Conservation (phyloP, 768 basidiomycete species). For the Lentinus tigrinus region DNA sequence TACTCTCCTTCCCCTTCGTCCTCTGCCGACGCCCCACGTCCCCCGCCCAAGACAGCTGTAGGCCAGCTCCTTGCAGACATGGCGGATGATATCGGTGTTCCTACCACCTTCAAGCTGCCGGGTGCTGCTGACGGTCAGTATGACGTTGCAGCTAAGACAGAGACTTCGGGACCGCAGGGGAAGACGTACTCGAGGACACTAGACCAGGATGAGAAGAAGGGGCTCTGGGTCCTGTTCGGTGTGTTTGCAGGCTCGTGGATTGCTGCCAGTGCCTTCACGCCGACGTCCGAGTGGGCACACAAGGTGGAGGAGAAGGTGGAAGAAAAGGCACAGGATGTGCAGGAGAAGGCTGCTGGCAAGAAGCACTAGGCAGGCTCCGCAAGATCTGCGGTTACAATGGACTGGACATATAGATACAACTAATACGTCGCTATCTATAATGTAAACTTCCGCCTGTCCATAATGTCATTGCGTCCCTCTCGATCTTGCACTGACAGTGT, state of each 20-base stretch:
- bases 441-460: slow-evolving; percentile 2
- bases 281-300: slow-evolving; percentile 22
- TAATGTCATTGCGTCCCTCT: neutral
- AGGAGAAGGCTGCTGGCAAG: slow-evolving; percentile 9
- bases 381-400: neutral
- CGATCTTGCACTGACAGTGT: neutral
- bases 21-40: slow-evolving; percentile 2
- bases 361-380: slow-evolving; percentile 1
- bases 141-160: slow-evolving; percentile 24
- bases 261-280: slow-evolving; percentile 34
- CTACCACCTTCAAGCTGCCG: slow-evolving; percentile 29
- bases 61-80: slow-evolving; percentile 35
- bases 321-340: slow-evolving; percentile 7
- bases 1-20: slow-evolving; percentile 21
- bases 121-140: slow-evolving; percentile 11
- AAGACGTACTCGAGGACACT: slow-evolving; percentile 32
- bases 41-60: slow-evolving; percentile 3
- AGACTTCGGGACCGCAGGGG: slow-evolving; percentile 20
- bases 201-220: slow-evolving; percentile 44
- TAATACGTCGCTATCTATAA: slow-evolving; percentile 11
- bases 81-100: slow-evolving; percentile 37
- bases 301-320: slow-evolving; percentile 8
- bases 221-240: slow-evolving; percentile 48
- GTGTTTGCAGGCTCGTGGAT: slow-evolving; percentile 50
- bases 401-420: slow-evolving; percentile 11